Base-by-base conservation (phyloP, 2,329 filamentous ascomycete species). In the Trichoderma cornu-damae region DNA sequence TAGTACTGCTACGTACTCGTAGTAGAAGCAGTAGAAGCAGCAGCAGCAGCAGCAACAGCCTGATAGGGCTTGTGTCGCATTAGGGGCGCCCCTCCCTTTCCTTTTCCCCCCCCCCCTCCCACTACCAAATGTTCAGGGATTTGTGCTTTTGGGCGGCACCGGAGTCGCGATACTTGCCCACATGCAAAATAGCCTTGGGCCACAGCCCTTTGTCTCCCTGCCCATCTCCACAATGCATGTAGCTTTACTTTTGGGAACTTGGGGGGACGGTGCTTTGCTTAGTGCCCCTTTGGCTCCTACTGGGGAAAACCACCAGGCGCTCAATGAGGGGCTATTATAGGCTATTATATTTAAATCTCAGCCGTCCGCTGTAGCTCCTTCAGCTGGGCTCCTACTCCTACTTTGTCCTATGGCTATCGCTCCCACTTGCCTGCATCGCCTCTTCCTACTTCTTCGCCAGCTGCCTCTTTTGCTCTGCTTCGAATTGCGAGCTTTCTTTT, bases 301-400 rank as follows among this genome's bases (percentile, higher is more conserved):
- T 30, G 28, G n/a, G n/a, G n/a, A n/a, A n/a, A n/a, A n/a, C n/a
- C n/a, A n/a, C n/a, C 28, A 28, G 24, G 34, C 22, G 38, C 47
- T 34, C 32, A 37, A 32, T 42, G 49, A 52, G 49, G 49, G 49
- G 49, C 49, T 32, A 42, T 42, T 51, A 30, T 51, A 26, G 20
- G 28, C 16, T n/a, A 40, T 40, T 37, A 28, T 57, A 57, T 57
- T 57, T 57, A 57, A n/a, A 35, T 49, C 54, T 57, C 54, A 50
- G 54, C 54, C 28, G 53, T 49, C n/a, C 53, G 53, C 44, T 48
- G 43, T 43, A 42, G 44, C 44, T 50, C 46, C 54, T 49, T 48
- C 54, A 57, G 44, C 54, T 55, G 7, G 11, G 22, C 28, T 20
- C n/a, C n/a, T 26, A 35, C 22, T 28, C 37, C 22, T 38, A 38